Base-by-base conservation (phyloP, 2,329 filamentous ascomycete species). In the Fusarium continuum region DNA sequence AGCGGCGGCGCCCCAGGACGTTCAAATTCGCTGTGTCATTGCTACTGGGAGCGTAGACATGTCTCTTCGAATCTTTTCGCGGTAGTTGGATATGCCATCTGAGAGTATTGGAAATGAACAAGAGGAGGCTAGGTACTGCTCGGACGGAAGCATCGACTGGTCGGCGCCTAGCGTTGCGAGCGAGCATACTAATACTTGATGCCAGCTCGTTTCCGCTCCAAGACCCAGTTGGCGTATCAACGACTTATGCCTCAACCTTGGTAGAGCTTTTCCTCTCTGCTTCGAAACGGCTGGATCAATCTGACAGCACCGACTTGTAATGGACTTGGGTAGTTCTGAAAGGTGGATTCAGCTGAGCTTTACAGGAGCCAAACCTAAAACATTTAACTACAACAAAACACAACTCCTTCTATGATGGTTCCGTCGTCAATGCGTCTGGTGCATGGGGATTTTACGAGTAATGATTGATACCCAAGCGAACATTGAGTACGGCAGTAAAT, bases 11-110 rank as follows among this genome's bases (percentile, higher is more conserved):
- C 28, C 78, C 9, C 44, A 62, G 20, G 85, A 86, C 55, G 82
- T 87, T 40, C 87, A 88, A 65, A 92, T 96, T 61, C 85, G 91
- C 61, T 96, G 92, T 73, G 88, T 96, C 16, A 89, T 97, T 69
- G 93, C 92, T 8, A 96, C 92, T 4, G 92, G 91, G 29, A 91
- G 92, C 73, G 91, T 96, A 55, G 68, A 70, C 31, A 65, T 52
- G 62, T 61, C 62, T 56, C 85, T 96, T 63, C 84, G 91, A 69
- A 86, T 96, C 48, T 96, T 94, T 79, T 91, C 91, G 48, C 55
- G 58, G 44, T 66, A 66, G 50, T 63, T 65, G 62, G 52, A 65
- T 65, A 65, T 46, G 35, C 19, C 28, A 39, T 20, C 20, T 9
- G 32, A 36, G 43, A 65, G 52, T 45, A 54, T 62, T 62, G 51